These are phyloP conservation scores for Rhizophora mangle DNA, from an alignment of 345 rosid species.

Conservation along the genomic window DNA sequence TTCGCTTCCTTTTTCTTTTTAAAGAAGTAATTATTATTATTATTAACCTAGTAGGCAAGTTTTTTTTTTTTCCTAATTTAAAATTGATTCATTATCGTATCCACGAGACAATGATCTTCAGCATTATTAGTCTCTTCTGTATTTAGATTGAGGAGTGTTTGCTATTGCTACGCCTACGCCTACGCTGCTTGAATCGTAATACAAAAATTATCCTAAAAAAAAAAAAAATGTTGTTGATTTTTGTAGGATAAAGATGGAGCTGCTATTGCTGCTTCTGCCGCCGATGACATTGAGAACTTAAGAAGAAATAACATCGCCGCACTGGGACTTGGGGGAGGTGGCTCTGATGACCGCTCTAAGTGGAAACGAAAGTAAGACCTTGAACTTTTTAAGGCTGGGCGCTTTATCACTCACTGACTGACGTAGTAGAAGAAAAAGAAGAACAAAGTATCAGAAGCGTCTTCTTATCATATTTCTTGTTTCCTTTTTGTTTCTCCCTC, in stretches of 20 bases:
- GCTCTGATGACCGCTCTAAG: constrained; percentile 41
- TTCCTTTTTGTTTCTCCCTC: not conserved
- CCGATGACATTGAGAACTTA: constrained; percentile 40
- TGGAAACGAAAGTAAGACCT: constrained; percentile 78
- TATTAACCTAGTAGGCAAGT: not conserved
- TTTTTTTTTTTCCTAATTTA: too few relatives aligned
- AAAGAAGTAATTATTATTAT: not conserved
- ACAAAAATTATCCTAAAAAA: too few relatives aligned
- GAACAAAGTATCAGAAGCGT: not conserved
- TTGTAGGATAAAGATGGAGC: constrained; percentile 42
- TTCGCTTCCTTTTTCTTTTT: not conserved
- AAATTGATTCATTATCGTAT: too few relatives aligned
- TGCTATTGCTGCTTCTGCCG: constrained; percentile 2
- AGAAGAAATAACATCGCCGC: constrained; percentile 41
- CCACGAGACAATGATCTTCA: too few relatives aligned
- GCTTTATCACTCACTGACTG: not conserved
- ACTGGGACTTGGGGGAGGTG: constrained; percentile 18
- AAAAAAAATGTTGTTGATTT: not conserved
- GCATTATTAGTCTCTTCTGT: too few relatives aligned
- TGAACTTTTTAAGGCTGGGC: not conserved
- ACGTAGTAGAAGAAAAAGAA: not conserved
- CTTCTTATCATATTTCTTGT: not conserved
- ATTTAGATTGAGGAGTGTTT: too few relatives aligned
- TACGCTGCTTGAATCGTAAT: too few relatives aligned
- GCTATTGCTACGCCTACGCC: too few relatives aligned